Percentiles rank a stretch among this genome's conserved stretches.
These are phyloP conservation scores for Esteya vermicola DNA, from an alignment of 2,329 filamentous ascomycete genomes.

Conservation along the genomic window DNA sequence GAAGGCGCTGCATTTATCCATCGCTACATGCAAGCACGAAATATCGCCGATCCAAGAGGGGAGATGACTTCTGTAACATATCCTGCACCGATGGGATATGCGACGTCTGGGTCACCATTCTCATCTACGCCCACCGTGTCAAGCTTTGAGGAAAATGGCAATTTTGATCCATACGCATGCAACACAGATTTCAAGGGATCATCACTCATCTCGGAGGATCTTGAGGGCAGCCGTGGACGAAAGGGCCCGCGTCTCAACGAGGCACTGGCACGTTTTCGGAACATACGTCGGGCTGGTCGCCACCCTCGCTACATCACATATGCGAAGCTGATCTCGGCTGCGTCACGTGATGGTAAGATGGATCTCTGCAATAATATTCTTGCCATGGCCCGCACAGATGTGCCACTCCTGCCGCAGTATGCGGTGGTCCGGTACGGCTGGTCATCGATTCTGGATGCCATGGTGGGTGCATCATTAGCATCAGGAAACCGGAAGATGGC, in stretches of 20 bases:
- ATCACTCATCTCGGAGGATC: slow-evolving; percentile 73
- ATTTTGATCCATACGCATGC: slow-evolving; percentile 70
- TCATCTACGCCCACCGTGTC: slow-evolving; percentile 41
- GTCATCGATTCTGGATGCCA: slow-evolving; percentile 90
- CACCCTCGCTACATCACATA: slow-evolving; percentile 95
- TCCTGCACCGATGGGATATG: slow-evolving; percentile 25
- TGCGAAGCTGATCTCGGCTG: slow-evolving; percentile 83
- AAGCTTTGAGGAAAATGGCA: slow-evolving; percentile 57
- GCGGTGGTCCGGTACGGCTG: slow-evolving; percentile 84
- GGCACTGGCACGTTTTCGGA: slow-evolving; percentile 70
- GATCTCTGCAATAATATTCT: slow-evolving; percentile 76
- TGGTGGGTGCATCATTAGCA: slow-evolving; percentile 84
- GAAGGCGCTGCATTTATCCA: slow-evolving; percentile 63
- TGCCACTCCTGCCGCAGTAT: slow-evolving; percentile 74
- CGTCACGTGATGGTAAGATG: slow-evolving; percentile 71
- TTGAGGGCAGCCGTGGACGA: slow-evolving; percentile 67
- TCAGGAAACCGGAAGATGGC: slow-evolving; percentile 69
- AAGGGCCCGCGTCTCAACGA: slow-evolving; percentile 64
- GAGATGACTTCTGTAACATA: slow-evolving; percentile 27
- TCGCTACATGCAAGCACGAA: slow-evolving; percentile 42
- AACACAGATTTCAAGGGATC: slow-evolving; percentile 91
- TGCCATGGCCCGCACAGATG: slow-evolving; percentile 75
- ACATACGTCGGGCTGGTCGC: slow-evolving; percentile 82
- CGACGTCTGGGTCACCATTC: slow-evolving; percentile 36
- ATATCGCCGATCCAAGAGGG: slow-evolving; percentile 40